Conservation (phyloP, 805 yeast genomes). For the Tetrapisispora phaffii region DNA sequence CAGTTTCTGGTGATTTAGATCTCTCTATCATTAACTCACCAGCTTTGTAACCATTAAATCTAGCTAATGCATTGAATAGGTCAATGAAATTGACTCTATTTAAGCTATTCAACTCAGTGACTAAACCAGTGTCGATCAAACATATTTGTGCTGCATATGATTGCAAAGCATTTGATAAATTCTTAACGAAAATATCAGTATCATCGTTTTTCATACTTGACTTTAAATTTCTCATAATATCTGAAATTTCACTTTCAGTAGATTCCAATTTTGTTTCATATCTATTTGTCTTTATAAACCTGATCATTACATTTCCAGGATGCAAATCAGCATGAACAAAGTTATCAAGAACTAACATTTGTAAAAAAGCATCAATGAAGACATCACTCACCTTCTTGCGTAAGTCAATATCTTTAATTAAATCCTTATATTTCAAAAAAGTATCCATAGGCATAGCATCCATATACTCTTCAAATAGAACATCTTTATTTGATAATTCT, state of each 20-base stretch:
- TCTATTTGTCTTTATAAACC: slow-evolving; percentile 45
- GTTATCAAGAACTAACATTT: slow-evolving; percentile 87
- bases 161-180: slow-evolving; percentile 41
- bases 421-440: slow-evolving; percentile 41
- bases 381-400: slow-evolving; percentile 67
- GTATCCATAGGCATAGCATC: slow-evolving; percentile 75
- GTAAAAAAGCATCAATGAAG: slow-evolving; percentile 81
- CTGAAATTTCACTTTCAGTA: slow-evolving; percentile 17
- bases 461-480: slow-evolving; percentile 78
- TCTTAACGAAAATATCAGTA: slow-evolving; percentile 20
- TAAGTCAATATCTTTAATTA: slow-evolving; percentile 29
- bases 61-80: slow-evolving; percentile 76
- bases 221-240: slow-evolving; percentile 12
- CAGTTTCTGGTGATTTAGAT: slow-evolving; percentile 90
- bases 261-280: slow-evolving; percentile 24
- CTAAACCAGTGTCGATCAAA: slow-evolving; percentile 86
- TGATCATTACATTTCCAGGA: slow-evolving; percentile 86
- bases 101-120: slow-evolving; percentile 71
- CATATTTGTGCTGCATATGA: slow-evolving; percentile 80
- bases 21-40: slow-evolving; percentile 95
- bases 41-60: slow-evolving; percentile 87
- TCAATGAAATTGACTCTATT: slow-evolving; percentile 84
- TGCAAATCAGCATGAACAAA: slow-evolving; percentile 95
- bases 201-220: slow-evolving; percentile 10
- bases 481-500: slow-evolving; percentile 53